A percentile compares a stretch with the other conserved stretches of the same genome.
Evolutionary conservation across 805 yeast genomes (phyloP).

Genomic region (Schizosaccharomyces octosporus): DNA sequence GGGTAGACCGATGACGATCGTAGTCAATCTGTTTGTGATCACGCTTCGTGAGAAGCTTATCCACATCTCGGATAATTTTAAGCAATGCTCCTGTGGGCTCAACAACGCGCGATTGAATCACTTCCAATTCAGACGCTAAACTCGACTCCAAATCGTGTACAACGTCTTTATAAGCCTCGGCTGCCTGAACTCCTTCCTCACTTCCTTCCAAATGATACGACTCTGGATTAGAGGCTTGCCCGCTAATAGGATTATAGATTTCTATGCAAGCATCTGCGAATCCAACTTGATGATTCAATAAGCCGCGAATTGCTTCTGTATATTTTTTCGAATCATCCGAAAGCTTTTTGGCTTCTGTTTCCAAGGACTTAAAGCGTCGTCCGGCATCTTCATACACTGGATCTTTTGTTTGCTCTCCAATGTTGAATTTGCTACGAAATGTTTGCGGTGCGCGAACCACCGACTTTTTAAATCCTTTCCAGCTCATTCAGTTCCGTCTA

Average conservation of each 20-base stretch:
- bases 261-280: conserved; percentile 91
- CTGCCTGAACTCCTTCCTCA: conserved; percentile 87
- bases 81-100: conserved; percentile 79
- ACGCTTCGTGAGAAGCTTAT: conserved; percentile 88
- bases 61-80: conserved; percentile 51
- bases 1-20: conserved; percentile 53
- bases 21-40: conserved; percentile 85
- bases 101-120: conserved; percentile 73
- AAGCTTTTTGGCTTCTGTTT: conserved; percentile 64
- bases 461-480: conserved; percentile 66
- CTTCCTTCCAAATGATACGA: conserved; percentile 73
- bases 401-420: conserved; percentile 46
- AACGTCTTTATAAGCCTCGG: conserved; percentile 71
- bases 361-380: conserved; percentile 81
- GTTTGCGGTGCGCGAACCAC: conserved; percentile 68
- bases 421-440: conserved; percentile 71
- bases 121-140: conserved; percentile 74
- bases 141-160: conserved; percentile 68
- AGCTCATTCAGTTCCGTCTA: conserved; percentile 30
- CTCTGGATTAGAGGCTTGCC: conserved; percentile 73
- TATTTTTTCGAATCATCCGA: conserved; percentile 79
- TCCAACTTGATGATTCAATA: conserved; percentile 81
- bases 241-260: conserved; percentile 85
- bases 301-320: conserved; percentile 74
- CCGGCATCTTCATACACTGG: conserved; percentile 89